These are phyloP conservation scores for Coemansia sp. DNA, from an alignment of 192 early-diverging fungal genomes.

Conservation along the genomic window DNA sequence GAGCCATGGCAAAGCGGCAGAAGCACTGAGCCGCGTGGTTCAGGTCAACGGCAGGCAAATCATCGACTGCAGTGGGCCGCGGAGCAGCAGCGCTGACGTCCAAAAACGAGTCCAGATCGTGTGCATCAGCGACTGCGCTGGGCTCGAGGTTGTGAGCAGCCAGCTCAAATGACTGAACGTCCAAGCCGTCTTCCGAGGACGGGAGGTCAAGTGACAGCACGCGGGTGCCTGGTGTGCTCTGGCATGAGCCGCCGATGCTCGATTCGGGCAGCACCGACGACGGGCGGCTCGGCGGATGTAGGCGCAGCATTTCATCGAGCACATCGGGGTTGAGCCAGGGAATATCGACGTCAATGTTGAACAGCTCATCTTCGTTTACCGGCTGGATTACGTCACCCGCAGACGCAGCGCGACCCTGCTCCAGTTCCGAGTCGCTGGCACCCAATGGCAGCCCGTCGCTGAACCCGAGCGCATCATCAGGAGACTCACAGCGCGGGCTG, in stretches of 20 bases:
- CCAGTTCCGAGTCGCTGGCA: constrained; percentile 21
- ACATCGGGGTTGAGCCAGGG: constrained; percentile 43
- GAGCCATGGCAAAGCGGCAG: constrained; percentile 17
- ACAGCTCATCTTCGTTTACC: background rate
- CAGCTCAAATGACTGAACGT: constrained; percentile 39
- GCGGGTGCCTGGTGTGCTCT: constrained; percentile 20
- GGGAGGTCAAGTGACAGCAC: constrained; percentile 31
- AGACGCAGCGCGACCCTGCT: constrained; percentile 28
- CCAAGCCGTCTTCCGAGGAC: constrained; percentile 32
- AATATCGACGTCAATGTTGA: constrained; percentile 32
- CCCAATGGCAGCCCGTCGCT: background rate
- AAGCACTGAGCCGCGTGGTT: constrained; percentile 33
- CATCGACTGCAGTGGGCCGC: background rate
- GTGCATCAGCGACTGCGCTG: background rate
- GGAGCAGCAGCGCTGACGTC: constrained; percentile 7
- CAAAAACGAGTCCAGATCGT: constrained; percentile 42
- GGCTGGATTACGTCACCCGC: background rate
- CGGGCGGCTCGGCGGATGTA: constrained; percentile 4
- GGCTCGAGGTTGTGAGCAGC: constrained; percentile 13
- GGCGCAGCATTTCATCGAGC: constrained; percentile 1
- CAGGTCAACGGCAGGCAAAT: constrained; percentile 5
- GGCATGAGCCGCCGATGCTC: constrained; percentile 16
- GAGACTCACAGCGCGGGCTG: background rate
- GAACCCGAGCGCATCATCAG: background rate
- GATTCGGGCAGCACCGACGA: constrained; percentile 23